Evolutionary conservation across 2,329 filamentous ascomycete species (phyloP).

Genomic region (Kalaharituber pfeilii): DNA sequence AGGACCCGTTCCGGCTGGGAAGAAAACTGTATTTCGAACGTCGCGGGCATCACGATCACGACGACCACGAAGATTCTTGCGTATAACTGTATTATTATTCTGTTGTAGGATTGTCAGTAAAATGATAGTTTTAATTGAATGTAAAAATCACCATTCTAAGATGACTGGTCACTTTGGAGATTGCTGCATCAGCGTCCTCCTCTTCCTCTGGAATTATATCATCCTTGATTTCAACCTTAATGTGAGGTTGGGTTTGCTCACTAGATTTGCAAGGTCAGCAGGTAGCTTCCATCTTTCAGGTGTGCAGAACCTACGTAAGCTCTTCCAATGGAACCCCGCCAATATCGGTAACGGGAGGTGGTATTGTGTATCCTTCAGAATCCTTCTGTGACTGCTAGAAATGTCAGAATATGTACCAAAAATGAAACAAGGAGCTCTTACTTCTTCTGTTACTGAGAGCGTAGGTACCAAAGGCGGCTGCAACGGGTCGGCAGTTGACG

Average conservation of each 20-base stretch:
- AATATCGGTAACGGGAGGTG: conserved; percentile 30
- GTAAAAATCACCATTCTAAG: conserved; percentile 37
- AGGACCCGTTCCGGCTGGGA: conserved; percentile 4
- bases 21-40: conserved; percentile 29
- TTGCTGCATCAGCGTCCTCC: conserved; percentile 52
- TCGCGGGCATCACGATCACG: conserved; percentile 84
- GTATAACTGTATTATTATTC: conserved; percentile 47
- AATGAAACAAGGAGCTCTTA: background rate
- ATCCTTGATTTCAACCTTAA: conserved; percentile 65
- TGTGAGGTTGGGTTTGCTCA: conserved; percentile 44
- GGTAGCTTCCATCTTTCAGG: background rate
- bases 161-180: conserved; percentile 59
- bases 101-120: conserved; percentile 28
- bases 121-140: background rate
- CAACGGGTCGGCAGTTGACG: background rate
- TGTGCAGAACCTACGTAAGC: background rate
- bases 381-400: conserved; percentile 39
- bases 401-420: background rate
- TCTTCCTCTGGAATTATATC: conserved; percentile 64
- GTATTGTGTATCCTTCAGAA: conserved; percentile 60
- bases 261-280: conserved; percentile 22
- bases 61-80: conserved; percentile 70
- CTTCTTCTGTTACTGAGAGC: background rate
- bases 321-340: conserved; percentile 6
- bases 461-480: background rate